A percentile compares a stretch with the other conserved stretches of the same genome.
Evolutionary conservation across 2,329 filamentous ascomycete genomes (phyloP).

Genomic region (Drechslerella dactyloides): DNA sequence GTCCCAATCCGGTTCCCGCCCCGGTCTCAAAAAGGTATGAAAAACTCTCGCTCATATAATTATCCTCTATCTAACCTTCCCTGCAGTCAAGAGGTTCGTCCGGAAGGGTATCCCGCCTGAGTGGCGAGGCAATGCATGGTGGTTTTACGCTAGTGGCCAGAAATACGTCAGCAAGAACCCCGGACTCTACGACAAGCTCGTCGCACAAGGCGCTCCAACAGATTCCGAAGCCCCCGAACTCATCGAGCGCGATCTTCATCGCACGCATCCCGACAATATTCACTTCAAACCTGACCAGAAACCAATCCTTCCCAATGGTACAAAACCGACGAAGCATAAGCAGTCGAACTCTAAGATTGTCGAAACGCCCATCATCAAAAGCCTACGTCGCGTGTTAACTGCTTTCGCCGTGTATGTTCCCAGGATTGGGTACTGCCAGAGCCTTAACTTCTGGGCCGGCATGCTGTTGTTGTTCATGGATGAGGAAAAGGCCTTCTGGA

Average conservation of each 20-base stretch:
- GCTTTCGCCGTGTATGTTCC: constrained; percentile 92
- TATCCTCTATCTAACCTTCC: constrained; percentile 3
- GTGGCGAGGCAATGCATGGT: constrained; percentile 95
- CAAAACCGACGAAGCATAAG: constrained; percentile 58
- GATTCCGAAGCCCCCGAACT: constrained; percentile 79
- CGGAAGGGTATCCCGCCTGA: constrained; percentile 93
- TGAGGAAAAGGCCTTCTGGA: constrained; percentile 90
- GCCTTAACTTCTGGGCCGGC: constrained; percentile 90
- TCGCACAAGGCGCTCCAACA: constrained; percentile 69
- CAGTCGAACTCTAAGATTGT: constrained; percentile 56
- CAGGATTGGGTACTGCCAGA: constrained; percentile 92
- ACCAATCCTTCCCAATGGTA: constrained; percentile 53
- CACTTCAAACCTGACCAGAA: constrained; percentile 75
- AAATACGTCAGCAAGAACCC: constrained; percentile 76
- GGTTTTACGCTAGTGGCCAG: constrained; percentile 90
- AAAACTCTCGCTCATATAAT: background rate
- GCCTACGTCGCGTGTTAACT: constrained; percentile 82
- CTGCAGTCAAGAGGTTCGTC: constrained; percentile 77
- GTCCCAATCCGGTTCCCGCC: constrained; percentile 77
- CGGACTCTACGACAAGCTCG: constrained; percentile 75
- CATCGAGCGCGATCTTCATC: constrained; percentile 90
- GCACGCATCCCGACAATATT: constrained; percentile 93
- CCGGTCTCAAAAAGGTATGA: constrained; percentile 70
- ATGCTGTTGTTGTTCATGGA: constrained; percentile 87
- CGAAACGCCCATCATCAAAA: constrained; percentile 80